These are phyloP conservation scores for Candida stauntonica DNA, from an alignment of 805 yeast genomes.

Conservation along the genomic window DNA sequence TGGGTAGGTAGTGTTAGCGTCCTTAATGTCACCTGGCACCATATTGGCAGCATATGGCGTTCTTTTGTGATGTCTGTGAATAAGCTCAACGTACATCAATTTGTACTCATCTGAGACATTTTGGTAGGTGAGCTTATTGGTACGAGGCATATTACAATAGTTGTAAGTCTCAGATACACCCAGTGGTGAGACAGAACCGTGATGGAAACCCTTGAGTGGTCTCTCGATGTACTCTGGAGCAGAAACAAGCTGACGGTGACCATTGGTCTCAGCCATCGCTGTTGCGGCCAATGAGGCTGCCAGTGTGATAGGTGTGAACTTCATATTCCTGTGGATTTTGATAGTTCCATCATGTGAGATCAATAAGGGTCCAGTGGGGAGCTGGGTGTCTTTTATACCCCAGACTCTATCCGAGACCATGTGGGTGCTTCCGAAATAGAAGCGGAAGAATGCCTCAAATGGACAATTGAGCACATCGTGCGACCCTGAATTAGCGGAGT, in stretches of 20 bases:
- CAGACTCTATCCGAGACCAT: too few species aligned
- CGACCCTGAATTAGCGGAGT: too few species aligned
- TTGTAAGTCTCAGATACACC: slow-evolving; percentile 33
- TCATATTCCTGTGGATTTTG: background rate
- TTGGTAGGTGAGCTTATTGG: slow-evolving; percentile 28
- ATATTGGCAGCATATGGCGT: slow-evolving; percentile 36
- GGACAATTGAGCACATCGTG: too few species aligned
- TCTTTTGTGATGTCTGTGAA: slow-evolving; percentile 43
- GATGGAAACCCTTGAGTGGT: slow-evolving; percentile 22
- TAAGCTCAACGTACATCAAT: slow-evolving; percentile 34
- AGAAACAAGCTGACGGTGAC: slow-evolving; percentile 15
- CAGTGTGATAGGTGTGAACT: slow-evolving; percentile 4
- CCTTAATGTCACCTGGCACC: slow-evolving; percentile 31
- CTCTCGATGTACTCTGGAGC: slow-evolving; percentile 17
- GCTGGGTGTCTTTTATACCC: background rate
- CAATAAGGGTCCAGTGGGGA: background rate
- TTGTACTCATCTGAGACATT: slow-evolving; percentile 28
- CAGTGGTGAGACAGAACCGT: slow-evolving; percentile 20
- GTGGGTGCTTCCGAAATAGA: too few species aligned
- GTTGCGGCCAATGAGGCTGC: background rate
- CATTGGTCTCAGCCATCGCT: slow-evolving; percentile 7
- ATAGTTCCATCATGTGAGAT: background rate
- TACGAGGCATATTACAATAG: slow-evolving; percentile 44
- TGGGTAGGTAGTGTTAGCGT: slow-evolving; percentile 31
- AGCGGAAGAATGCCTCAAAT: too few species aligned